A percentile compares a stretch with the other conserved stretches of the same genome.
Conservation (phyloP, 169 alveolate species). For the Plasmodium sp. region DNA sequence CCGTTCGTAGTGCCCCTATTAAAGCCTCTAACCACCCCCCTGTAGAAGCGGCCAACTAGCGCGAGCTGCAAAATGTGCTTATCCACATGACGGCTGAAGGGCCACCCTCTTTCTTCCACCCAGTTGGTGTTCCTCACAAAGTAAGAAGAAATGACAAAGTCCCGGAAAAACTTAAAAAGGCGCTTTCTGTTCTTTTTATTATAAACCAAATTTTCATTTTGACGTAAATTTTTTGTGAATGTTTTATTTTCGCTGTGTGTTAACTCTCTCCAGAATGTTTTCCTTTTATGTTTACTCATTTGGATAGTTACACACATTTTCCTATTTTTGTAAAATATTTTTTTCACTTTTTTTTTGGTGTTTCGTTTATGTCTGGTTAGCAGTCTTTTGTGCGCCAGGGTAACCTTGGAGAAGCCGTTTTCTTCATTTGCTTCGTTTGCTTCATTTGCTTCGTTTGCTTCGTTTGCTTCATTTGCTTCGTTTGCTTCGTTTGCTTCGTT, state of each 20-base stretch:
- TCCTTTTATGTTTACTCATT: slow-evolving; percentile 2
- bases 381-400: background rate
- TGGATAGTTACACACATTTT: background rate
- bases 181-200: slow-evolving; percentile 1
- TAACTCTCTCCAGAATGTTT: background rate
- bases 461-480: background rate
- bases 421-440: background rate
- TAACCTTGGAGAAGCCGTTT: background rate
- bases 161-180: background rate
- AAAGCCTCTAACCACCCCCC: background rate
- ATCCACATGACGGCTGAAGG: background rate
- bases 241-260: slow-evolving; percentile 7
- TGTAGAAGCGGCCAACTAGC: background rate
- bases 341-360: slow-evolving; percentile 2
- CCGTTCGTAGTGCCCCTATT: background rate
- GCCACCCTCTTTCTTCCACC: background rate
- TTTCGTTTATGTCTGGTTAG: background rate
- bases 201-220: slow-evolving; percentile 3
- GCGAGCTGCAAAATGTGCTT: background rate
- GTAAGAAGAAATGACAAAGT: slow-evolving; percentile 11
- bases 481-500: background rate
- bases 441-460: background rate
- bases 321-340: slow-evolving; percentile 9
- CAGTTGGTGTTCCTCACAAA: background rate
- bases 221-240: background rate